phyloP scores from a whole-genome alignment of 805 yeast species.

The Trichomonascus vanleenenianus region DNA sequence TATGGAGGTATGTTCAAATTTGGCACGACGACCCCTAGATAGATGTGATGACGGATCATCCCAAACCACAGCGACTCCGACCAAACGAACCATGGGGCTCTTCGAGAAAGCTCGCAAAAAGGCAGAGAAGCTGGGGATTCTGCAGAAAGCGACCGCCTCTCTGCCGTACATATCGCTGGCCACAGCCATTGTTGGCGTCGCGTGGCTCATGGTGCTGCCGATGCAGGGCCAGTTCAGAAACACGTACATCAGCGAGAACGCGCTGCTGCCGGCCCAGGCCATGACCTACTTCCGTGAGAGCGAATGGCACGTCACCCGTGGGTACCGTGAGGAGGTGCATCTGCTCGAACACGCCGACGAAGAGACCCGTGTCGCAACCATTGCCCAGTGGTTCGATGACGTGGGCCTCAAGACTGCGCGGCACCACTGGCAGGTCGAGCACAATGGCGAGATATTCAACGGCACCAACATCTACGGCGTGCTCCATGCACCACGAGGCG shows the following conservation, averaged over 20 bases:
- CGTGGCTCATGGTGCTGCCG: conserved; percentile 59
- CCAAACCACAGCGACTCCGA: background rate
- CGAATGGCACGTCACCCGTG: conserved; percentile 89
- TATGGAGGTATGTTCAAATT: too few species aligned
- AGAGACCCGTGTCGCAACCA: conserved; percentile 35
- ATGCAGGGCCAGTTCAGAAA: conserved; percentile 71
- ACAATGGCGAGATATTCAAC: conserved; percentile 17
- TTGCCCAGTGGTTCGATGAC: conserved; percentile 55
- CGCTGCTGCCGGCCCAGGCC: conserved; percentile 95
- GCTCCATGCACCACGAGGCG: conserved; percentile 90
- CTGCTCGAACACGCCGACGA: conserved; percentile 23
- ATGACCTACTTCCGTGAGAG: conserved; percentile 84
- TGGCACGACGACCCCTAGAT: too few species aligned
- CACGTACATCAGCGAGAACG: conserved; percentile 92
- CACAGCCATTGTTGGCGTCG: conserved; percentile 34
- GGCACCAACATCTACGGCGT: conserved; percentile 65
- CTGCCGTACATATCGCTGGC: conserved; percentile 26
- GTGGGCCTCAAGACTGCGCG: conserved; percentile 62
- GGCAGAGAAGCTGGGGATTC: conserved; percentile 24
- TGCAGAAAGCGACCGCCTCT: conserved; percentile 17
- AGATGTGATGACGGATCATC: too few species aligned
- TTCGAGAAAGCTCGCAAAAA: conserved; percentile 26
- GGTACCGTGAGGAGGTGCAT: conserved; percentile 60
- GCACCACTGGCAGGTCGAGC: conserved; percentile 31
- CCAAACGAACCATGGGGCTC: conserved; percentile 25